Base-by-base conservation (phyloP, 345 rosid genomes). In the Cardamine chenopodiifolia region DNA sequence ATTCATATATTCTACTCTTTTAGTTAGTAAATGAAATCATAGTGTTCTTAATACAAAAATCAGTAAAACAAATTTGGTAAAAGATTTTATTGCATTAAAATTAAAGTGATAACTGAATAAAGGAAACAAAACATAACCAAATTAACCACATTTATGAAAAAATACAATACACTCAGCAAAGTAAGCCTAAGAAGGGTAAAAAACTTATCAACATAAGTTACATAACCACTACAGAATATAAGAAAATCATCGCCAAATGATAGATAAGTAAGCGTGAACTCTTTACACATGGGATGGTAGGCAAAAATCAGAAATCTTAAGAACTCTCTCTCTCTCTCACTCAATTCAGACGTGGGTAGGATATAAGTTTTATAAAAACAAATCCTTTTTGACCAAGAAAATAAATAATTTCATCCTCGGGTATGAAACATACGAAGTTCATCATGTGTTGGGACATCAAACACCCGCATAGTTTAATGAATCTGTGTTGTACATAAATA, bases 391-490 rank as follows among this genome's bases (percentile, higher is more conserved):
- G 40, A 14, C 2, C 7, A 4, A 4, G 7, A 55, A 28, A 10
- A 17, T 13, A 42, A 13, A 15, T 9, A 50, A n/a, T 39, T 48
- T n/a, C 28, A 40, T 68, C 39, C 74, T 68, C 57, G 64, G 70
- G 23, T 37, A 75, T 75, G 7, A 15, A 68, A 68, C 74, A 75
- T 75, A 70, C 53, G 26, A 60, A 20, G 52, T 40, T 37, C 68
- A 68, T 75, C 35, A 49, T 56, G 40, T 48, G 23, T 14, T 75
- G 56, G 47, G 74, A 61, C 74, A 68, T 62, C 61, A 56, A 63
- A 72, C 62, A 42, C 8, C 54, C 44, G 50, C 25, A 62, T 50
- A 23, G n/a, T n/a, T n/a, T n/a, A n/a, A 58, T 47, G 40, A 44
- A 32, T 17, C 20, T 57, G 32, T 74, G 52, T 19, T 58, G 52